Evolutionary conservation across 2,329 filamentous ascomycete genomes (phyloP), one percentile per base, ranked within the genome.

Genomic region (Aspergillus udagawae): DNA sequence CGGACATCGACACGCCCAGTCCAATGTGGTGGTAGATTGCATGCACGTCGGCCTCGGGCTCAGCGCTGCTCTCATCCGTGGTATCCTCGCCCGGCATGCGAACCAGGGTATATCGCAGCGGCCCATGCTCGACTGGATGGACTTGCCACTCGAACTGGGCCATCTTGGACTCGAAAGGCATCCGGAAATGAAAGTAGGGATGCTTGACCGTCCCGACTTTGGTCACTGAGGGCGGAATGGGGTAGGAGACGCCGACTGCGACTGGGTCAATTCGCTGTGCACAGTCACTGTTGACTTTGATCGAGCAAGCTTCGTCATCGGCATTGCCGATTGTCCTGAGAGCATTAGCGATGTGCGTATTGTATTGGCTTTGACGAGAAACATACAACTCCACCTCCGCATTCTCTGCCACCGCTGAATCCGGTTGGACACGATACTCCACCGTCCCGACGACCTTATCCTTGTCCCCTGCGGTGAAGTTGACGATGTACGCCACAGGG

Each of bases 41-140:
- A 23, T 35, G 14, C 3, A 25, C 25, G 25, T 5, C 25, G 25
- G 4, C 25, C 25, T 25, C 25, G 25, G 42, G 25, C 21, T 44
- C 14, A 20, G 41, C 5, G 25, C 25, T 25, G 25, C 25, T 25
- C 25, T 25, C 25, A 25, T 21, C 41, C 41, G n/a, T 20, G 20
- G 41, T 17, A 8, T 27, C 41, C 5, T 6, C 17, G 8, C n/a
- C 21, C 1, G 29, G 6, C 35, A 21, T 47, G 8, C 42, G 49
- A 8, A 52, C 20, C 4, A 58, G 56, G n/a, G 56, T 58, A 52
- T 58, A 58, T 21, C 52, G 52, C 49, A 58, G 27, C 14, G 38
- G 52, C 2, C 49, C 49, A 21, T 52, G 27, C 27, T 55, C 32
- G 7, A 49, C 47, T 2, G 56, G 56, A 28, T 55, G 52, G 20